These are phyloP conservation scores for Caulochytrium protostelioides DNA, from an alignment of 371 early-diverging fungal species.

Conservation along the genomic window DNA sequence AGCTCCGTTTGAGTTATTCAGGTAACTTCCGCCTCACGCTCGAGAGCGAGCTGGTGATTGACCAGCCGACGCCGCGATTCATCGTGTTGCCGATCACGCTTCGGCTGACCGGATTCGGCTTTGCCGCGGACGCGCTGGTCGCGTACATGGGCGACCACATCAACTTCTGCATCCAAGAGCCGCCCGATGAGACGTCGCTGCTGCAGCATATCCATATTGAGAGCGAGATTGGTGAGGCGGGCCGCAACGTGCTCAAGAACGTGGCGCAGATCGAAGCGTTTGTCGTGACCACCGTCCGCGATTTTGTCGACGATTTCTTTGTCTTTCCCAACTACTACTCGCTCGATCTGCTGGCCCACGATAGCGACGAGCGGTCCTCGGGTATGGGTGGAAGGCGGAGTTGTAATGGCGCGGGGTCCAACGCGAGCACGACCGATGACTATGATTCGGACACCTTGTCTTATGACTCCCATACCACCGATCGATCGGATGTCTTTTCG, in stretches of 20 bases:
- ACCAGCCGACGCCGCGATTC: conserved; percentile 76
- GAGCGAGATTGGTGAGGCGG: conserved; percentile 70
- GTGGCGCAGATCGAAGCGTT: conserved; percentile 79
- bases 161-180: conserved; percentile 71
- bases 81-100: conserved; percentile 69
- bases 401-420: too few species aligned
- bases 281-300: conserved; percentile 66
- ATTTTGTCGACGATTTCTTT: conserved; percentile 65
- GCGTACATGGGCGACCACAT: conserved; percentile 60
- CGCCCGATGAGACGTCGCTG: conserved; percentile 29
- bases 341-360: conserved; percentile 25
- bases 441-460: too few species aligned
- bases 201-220: conserved; percentile 56
- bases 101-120: conserved; percentile 55
- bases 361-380: too few species aligned
- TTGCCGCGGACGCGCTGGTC: conserved; percentile 63
- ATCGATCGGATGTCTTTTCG: too few species aligned
- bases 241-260: conserved; percentile 74
- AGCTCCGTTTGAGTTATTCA: conserved; percentile 46
- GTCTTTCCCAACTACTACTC: conserved; percentile 72
- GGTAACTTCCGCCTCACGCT: conserved; percentile 71
- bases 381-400: too few species aligned
- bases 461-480: too few species aligned
- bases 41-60: conserved; percentile 63
- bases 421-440: too few species aligned